A percentile compares a stretch with the other conserved stretches of the same genome.
Conservation (phyloP, 2,329 filamentous ascomycete species). For the Emergomyces africanus region DNA sequence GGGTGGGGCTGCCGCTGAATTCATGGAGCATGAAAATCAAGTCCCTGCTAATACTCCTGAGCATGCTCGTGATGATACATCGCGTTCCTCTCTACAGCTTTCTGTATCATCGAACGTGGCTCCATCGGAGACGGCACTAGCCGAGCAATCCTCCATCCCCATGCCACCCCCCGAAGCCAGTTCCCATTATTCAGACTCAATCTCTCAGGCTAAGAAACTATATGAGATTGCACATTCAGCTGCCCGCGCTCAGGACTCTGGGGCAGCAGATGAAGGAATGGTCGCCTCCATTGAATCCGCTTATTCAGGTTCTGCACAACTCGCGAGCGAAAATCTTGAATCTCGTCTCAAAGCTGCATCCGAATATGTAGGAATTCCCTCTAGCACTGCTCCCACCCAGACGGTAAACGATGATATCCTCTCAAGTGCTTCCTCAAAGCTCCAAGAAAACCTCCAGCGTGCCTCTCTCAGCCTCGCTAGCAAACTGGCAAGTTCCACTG, state of each 20-base stretch:
- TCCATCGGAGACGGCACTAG: background rate
- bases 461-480: conserved; percentile 60
- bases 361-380: background rate
- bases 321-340: background rate
- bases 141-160: background rate
- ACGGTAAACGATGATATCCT: conserved; percentile 40
- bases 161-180: conserved; percentile 1
- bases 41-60: conserved; percentile 32
- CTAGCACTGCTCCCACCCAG: background rate
- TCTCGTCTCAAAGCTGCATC: background rate
- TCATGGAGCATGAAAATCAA: conserved; percentile 28
- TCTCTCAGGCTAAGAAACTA: background rate
- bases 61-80: conserved; percentile 34
- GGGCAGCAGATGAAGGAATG: background rate
- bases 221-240: background rate
- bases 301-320: background rate
- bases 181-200: background rate
- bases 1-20: conserved; percentile 41
- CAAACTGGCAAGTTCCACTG: conserved; percentile 53
- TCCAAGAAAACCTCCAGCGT: conserved; percentile 56
- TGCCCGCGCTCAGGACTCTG: background rate
- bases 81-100: background rate
- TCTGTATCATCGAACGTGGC: background rate
- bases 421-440: conserved; percentile 55
- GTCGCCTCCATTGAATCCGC: background rate